phyloP scores from a whole-genome alignment of 345 rosid species.

The Dovyalis caffra region DNA sequence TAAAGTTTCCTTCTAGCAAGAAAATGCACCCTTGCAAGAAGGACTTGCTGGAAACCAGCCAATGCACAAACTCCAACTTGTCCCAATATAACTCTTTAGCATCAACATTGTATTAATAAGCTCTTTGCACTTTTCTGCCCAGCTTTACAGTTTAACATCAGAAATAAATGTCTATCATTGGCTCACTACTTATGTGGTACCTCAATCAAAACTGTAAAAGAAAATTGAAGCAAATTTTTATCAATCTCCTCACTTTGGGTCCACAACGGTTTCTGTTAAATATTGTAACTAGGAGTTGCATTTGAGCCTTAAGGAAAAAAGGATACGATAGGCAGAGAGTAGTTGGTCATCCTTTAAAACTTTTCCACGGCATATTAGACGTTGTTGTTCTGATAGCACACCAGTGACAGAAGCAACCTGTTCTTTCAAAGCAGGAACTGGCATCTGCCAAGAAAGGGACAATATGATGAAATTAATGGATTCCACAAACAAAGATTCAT shows the following conservation, averaged over 20 bases:
- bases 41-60: not conserved
- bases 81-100: not conserved
- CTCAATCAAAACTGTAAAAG: not conserved
- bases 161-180: not conserved
- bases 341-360: constrained; percentile 77
- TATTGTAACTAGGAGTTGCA: not conserved
- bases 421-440: constrained; percentile 77
- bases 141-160: not conserved
- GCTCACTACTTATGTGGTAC: not conserved
- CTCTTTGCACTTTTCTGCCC: not conserved
- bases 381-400: constrained; percentile 68
- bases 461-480: not conserved
- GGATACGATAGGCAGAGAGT: constrained; percentile 89
- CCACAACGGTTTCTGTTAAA: not conserved
- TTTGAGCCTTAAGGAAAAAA: constrained; percentile 10
- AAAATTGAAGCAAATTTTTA: not conserved
- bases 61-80: not conserved
- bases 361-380: constrained; percentile 80
- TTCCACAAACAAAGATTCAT: constrained; percentile 4
- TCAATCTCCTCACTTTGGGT: not conserved
- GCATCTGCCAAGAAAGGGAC: constrained; percentile 40
- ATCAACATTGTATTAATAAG: not conserved
- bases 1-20: not conserved
- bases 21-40: not conserved
- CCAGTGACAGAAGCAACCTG: constrained; percentile 79